Percentiles rank a stretch among this genome's conserved stretches.
These are phyloP conservation scores for Hypomyces rosellus DNA, from an alignment of 2,329 filamentous ascomycete species.

Conservation along the genomic window DNA sequence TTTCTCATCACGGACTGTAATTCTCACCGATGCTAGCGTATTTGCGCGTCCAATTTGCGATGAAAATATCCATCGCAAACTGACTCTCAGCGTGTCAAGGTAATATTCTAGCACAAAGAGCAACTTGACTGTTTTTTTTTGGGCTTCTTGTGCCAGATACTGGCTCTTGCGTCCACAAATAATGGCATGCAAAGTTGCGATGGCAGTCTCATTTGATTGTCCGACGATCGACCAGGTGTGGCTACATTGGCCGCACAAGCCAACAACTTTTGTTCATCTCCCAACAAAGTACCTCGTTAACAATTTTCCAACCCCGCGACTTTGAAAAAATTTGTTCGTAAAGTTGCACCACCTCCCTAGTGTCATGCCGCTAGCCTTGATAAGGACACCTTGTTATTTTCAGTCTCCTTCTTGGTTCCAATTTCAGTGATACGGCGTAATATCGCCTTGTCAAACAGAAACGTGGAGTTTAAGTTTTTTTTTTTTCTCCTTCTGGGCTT, in stretches of 20 bases:
- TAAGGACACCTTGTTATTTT: neutral
- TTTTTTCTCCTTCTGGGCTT: neutral
- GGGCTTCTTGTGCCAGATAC: too few species aligned
- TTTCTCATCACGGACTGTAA: neutral
- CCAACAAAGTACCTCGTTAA: constrained; percentile 31
- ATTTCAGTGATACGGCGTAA: neutral
- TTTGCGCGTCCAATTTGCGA: too few species aligned
- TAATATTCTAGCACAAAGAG: neutral
- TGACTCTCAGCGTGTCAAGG: too few species aligned
- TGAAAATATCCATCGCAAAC: too few species aligned
- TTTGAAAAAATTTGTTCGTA: constrained; percentile 1
- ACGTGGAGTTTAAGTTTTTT: too few species aligned
- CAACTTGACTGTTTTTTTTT: neutral
- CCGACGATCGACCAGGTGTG: constrained; percentile 23
- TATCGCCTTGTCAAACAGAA: neutral
- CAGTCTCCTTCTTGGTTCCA: too few species aligned
- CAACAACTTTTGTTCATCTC: constrained; percentile 10
- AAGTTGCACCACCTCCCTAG: too few species aligned
- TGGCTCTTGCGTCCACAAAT: neutral
- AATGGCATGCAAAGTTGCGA: constrained; percentile 3
- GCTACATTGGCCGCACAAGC: constrained; percentile 22
- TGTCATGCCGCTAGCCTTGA: too few species aligned
- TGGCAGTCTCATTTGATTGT: constrained; percentile 23
- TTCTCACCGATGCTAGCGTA: neutral
- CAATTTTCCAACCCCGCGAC: constrained; percentile 25